A percentile compares a stretch with the other conserved stretches of the same genome.
Conservation (phyloP, 495 filamentous ascomycete genomes). For the Neurospora sp. region DNA sequence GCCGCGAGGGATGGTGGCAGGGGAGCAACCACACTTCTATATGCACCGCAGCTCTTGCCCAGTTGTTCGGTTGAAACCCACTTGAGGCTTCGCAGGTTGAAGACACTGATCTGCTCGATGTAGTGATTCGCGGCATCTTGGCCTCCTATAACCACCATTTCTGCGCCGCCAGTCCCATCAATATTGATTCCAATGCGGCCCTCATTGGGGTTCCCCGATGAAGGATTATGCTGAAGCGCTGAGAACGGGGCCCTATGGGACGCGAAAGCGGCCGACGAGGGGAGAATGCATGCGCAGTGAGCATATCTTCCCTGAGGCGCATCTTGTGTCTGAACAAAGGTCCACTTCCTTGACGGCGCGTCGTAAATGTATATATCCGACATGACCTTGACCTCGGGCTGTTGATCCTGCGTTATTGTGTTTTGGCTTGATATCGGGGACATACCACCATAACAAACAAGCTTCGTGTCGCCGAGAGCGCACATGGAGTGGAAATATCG, state of each 20-base stretch:
- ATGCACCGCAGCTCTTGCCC: slow-evolving; percentile 87
- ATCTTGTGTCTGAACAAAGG: slow-evolving; percentile 65
- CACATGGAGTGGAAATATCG: slow-evolving; percentile 97
- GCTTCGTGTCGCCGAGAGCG: slow-evolving; percentile 81
- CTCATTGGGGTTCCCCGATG: slow-evolving; percentile 67
- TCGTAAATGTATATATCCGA: slow-evolving; percentile 97
- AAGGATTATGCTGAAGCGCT: slow-evolving; percentile 80
- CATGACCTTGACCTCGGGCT: slow-evolving; percentile 91
- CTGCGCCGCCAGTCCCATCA: slow-evolving; percentile 83
- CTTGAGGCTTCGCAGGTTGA: slow-evolving; percentile 91
- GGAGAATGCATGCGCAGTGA: slow-evolving; percentile 88
- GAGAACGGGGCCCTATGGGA: slow-evolving; percentile 73
- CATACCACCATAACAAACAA: slow-evolving; percentile 98
- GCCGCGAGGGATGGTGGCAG: slow-evolving; percentile 53
- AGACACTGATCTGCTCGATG: slow-evolving; percentile 96
- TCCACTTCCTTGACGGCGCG: slow-evolving; percentile 76
- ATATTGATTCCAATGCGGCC: slow-evolving; percentile 76
- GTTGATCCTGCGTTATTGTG: slow-evolving; percentile 48
- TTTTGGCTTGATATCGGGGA: slow-evolving; percentile 57
- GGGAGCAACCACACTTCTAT: slow-evolving; percentile 87
- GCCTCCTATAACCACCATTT: slow-evolving; percentile 95
- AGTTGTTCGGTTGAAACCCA: slow-evolving; percentile 83
- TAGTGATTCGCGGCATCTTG: slow-evolving; percentile 98
- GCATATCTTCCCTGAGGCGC: slow-evolving; percentile 91
- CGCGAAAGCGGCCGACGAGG: slow-evolving; percentile 75